A percentile compares a stretch with the other conserved stretches of the same genome.
These are phyloP conservation scores for Wickerhamomyces queroliae DNA, from an alignment of 805 yeast species.

Conservation along the genomic window DNA sequence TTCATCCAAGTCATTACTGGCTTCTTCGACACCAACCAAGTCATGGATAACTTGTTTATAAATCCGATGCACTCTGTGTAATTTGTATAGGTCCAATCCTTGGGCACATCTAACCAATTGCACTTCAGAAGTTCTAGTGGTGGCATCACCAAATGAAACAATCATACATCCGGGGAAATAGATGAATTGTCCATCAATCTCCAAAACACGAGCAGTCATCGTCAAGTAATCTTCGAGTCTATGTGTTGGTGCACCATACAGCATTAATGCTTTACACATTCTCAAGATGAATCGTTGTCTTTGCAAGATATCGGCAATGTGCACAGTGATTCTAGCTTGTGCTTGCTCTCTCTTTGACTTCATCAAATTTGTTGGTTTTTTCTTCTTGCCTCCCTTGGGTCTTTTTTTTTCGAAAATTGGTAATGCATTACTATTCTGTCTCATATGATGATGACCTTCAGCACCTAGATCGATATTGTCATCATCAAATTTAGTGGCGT, in stretches of 20 bases:
- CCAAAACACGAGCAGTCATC: constrained; percentile 88
- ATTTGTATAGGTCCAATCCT: constrained; percentile 78
- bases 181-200: constrained; percentile 87
- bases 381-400: constrained; percentile 20
- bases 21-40: constrained; percentile 81
- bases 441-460: too few species aligned
- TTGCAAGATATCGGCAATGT: constrained; percentile 83
- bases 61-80: constrained; percentile 75
- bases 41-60: constrained; percentile 92
- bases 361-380: constrained; percentile 14
- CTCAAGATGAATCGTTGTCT: constrained; percentile 81
- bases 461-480: too few species aligned
- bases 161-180: constrained; percentile 96
- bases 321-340: constrained; percentile 81
- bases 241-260: constrained; percentile 95
- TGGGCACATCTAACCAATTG: constrained; percentile 83
- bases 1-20: constrained; percentile 63
- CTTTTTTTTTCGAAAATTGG: constrained; percentile 22
- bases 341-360: constrained; percentile 27
- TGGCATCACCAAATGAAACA: constrained; percentile 87
- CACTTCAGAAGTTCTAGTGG: constrained; percentile 93
- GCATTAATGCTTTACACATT: constrained; percentile 85
- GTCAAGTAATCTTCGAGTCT: constrained; percentile 89
- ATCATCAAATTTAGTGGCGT: too few species aligned
- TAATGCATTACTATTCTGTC: too few species aligned